These are phyloP conservation scores for Melampsora larici-populina DNA, from an alignment of 1,284 basidiomycete genomes.

Conservation along the genomic window DNA sequence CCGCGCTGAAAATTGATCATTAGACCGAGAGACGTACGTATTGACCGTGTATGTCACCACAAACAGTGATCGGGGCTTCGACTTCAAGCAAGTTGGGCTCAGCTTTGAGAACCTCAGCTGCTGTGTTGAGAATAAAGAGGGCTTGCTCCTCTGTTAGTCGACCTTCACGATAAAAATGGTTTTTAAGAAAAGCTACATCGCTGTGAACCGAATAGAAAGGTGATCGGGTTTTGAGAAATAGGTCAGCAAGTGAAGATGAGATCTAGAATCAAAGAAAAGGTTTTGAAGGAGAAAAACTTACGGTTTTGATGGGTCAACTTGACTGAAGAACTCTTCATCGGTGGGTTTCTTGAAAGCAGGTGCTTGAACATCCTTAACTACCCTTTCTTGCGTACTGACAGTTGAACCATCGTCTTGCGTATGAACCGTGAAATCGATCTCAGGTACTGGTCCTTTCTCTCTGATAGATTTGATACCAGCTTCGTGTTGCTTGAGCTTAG, in stretches of 20 bases:
- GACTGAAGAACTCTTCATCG: slow-evolving; percentile 86
- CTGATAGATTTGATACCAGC: slow-evolving; percentile 44
- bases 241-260: background rate
- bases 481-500: slow-evolving; percentile 43
- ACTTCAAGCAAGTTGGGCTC: slow-evolving; percentile 89
- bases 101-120: slow-evolving; percentile 68
- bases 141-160: slow-evolving; percentile 64
- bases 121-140: slow-evolving; percentile 74
- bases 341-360: slow-evolving; percentile 89
- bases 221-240: background rate
- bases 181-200: slow-evolving; percentile 96
- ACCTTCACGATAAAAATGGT: slow-evolving; percentile 97
- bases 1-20: background rate
- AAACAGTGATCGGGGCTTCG: slow-evolving; percentile 91
- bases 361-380: slow-evolving; percentile 88
- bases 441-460: slow-evolving; percentile 61
- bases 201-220: slow-evolving; percentile 2
- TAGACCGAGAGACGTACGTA: slow-evolving; percentile 64
- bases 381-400: slow-evolving; percentile 79
- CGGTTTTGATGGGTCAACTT: slow-evolving; percentile 76
- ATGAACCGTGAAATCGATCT: slow-evolving; percentile 73
- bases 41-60: slow-evolving; percentile 95
- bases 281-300: background rate
- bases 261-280: background rate
- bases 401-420: slow-evolving; percentile 70